These are phyloP conservation scores for Saccharomycopsis hybrid DNA, from an alignment of 1,139 yeast species.

Conservation along the genomic window DNA sequence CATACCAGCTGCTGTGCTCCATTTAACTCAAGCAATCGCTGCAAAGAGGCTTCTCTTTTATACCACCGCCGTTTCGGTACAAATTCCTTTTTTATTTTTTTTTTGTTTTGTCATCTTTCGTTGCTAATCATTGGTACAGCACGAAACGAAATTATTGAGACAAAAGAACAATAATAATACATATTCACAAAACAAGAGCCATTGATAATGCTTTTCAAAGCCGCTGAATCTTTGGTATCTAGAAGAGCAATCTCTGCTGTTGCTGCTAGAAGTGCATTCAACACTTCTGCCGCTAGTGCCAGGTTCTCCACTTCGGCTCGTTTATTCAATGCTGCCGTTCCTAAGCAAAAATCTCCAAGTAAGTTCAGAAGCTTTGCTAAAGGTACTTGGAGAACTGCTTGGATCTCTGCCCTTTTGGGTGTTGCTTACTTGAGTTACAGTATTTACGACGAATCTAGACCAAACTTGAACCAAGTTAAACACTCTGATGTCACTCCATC, in stretches of 20 bases:
- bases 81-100: neutral
- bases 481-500: conserved; percentile 46
- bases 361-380: conserved; percentile 27
- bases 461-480: conserved; percentile 53
- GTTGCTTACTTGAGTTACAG: conserved; percentile 48
- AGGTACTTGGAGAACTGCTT: conserved; percentile 30
- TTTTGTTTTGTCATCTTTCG: neutral
- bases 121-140: neutral
- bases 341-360: neutral
- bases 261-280: too few relatives aligned
- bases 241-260: too few relatives aligned
- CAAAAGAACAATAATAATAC: too few relatives aligned
- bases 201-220: too few relatives aligned
- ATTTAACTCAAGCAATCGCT: neutral
- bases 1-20: neutral
- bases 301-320: too few relatives aligned
- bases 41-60: neutral
- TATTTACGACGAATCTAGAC: conserved; percentile 56
- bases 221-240: too few relatives aligned
- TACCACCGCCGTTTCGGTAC: neutral
- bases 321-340: too few relatives aligned
- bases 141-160: neutral
- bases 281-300: too few relatives aligned
- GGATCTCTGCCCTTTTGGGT: conserved; percentile 35
- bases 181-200: too few relatives aligned